phyloP scores from a whole-genome alignment of 2,329 filamentous ascomycete species.

The Madurella mycetomatis region DNA sequence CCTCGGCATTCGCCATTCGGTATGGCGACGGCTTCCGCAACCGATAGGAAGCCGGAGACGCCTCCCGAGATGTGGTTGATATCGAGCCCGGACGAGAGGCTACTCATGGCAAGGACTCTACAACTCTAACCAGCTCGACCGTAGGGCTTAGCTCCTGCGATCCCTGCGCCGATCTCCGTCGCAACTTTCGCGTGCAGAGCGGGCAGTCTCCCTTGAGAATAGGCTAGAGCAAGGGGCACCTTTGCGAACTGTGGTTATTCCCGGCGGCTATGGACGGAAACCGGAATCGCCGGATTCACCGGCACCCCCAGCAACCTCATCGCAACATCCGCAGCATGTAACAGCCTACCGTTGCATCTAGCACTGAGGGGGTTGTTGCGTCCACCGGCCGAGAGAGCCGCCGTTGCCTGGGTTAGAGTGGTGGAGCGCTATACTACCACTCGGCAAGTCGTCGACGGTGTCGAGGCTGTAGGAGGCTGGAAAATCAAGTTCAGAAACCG shows the following conservation, averaged over 20 bases:
- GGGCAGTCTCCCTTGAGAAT: neutral
- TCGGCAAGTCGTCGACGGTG: too few species aligned
- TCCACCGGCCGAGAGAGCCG: too few species aligned
- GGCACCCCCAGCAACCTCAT: neutral
- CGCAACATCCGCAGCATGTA: too few species aligned
- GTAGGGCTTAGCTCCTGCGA: neutral
- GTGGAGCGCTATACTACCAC: too few species aligned
- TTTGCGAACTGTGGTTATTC: neutral
- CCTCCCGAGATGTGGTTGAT: neutral
- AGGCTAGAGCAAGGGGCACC: neutral
- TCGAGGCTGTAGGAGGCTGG: too few species aligned
- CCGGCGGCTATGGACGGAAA: neutral
- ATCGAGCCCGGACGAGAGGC: neutral
- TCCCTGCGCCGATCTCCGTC: neutral
- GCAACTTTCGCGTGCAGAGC: too few species aligned
- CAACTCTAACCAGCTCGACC: neutral
- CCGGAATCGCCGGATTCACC: neutral
- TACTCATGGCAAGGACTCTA: neutral
- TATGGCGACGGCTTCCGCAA: neutral
- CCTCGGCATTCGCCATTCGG: neutral
- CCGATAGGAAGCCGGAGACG: neutral
- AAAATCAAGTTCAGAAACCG: too few species aligned
- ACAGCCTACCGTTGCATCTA: too few species aligned
- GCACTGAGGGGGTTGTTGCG: too few species aligned
- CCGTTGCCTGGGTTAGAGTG: too few species aligned